Percentiles rank a stretch among this genome's conserved stretches.
These are phyloP conservation scores for Emmonsiellopsis sp. DNA, from an alignment of 2,329 filamentous ascomycete species.

Conservation along the genomic window DNA sequence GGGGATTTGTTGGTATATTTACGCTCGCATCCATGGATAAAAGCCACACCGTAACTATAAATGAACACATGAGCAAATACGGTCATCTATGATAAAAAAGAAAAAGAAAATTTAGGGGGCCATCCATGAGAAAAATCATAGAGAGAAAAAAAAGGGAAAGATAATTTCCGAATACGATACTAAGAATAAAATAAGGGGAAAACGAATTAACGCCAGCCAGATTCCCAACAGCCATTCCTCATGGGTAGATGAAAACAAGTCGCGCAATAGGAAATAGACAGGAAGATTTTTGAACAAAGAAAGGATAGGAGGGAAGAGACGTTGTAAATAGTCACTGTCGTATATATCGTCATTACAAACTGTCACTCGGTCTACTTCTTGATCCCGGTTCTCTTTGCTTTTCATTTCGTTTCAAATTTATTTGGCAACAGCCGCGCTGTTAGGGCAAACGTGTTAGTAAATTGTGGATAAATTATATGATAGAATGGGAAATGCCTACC, in stretches of 20 bases:
- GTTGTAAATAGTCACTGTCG: too few species aligned
- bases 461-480: slow-evolving; percentile 5
- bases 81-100: neutral
- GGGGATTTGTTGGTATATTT: too few species aligned
- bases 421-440: slow-evolving; percentile 42
- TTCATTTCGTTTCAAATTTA: slow-evolving; percentile 18
- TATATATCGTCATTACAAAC: too few species aligned
- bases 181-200: slow-evolving; percentile 3
- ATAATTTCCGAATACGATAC: slow-evolving; percentile 5
- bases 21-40: too few species aligned
- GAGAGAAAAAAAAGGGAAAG: neutral
- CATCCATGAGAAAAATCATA: neutral
- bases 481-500: slow-evolving; percentile 23
- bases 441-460: slow-evolving; percentile 5
- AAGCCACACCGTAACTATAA: too few species aligned
- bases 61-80: too few species aligned
- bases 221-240: slow-evolving; percentile 6
- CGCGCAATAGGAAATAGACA: neutral
- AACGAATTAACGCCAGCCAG: slow-evolving; percentile 4
- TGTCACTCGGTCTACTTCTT: neutral
- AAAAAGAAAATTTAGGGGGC: neutral
- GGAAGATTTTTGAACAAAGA: neutral
- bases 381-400: slow-evolving; percentile 12
- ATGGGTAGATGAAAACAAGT: slow-evolving; percentile 2
- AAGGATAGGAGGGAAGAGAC: neutral